Conservation (phyloP, 2,329 filamentous ascomycete species). For the Drechmeria coniospora region DNA sequence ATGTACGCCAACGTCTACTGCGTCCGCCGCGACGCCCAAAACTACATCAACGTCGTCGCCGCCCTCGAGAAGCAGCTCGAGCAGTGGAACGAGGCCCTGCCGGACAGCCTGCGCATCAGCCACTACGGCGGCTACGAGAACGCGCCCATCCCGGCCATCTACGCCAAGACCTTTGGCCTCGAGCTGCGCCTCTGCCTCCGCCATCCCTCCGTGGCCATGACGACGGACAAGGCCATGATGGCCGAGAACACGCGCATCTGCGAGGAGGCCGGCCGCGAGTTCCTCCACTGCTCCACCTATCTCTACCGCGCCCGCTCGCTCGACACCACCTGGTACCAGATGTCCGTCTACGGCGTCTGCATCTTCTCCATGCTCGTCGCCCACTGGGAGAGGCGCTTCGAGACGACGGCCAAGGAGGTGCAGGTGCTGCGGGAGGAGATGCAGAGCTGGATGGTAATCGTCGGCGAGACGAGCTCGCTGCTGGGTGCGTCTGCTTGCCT, state of each 20-base stretch:
- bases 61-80: conserved; percentile 49
- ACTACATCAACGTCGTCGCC: conserved; percentile 48
- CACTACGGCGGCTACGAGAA: conserved; percentile 22
- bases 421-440: conserved; percentile 49
- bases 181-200: conserved; percentile 45
- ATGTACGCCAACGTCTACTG: conserved; percentile 67
- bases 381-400: conserved; percentile 49
- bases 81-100: conserved; percentile 48
- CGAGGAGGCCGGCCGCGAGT: conserved; percentile 47
- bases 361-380: conserved; percentile 59
- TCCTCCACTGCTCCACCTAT: conserved; percentile 43
- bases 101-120: conserved; percentile 39
- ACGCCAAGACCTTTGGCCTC: conserved; percentile 35
- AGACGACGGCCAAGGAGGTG: conserved; percentile 42
- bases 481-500: conserved; percentile 41
- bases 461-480: conserved; percentile 50
- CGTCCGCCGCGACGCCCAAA: conserved; percentile 43
- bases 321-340: conserved; percentile 66
- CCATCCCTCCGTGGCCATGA: conserved; percentile 45
- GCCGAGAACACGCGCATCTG: conserved; percentile 50
- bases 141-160: conserved; percentile 36
- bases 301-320: conserved; percentile 50
- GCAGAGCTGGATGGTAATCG: conserved; percentile 51
- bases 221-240: conserved; percentile 36
- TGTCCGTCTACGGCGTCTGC: conserved; percentile 55